Evolutionary conservation across 164 flowering plant species (phyloP).

Genomic region (Aristolochia contorta): DNA sequence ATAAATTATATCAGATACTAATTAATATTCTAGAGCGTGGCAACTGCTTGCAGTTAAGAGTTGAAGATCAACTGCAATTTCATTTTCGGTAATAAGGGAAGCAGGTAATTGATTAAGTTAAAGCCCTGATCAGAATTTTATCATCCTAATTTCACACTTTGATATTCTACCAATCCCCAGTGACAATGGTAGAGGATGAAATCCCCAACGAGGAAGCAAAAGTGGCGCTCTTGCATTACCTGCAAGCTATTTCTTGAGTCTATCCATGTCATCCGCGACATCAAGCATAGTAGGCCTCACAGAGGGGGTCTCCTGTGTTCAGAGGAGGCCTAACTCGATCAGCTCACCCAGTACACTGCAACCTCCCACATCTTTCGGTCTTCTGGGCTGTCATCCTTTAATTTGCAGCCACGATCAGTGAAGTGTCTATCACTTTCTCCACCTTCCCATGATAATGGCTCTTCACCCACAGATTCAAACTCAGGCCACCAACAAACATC

Average conservation of each 20-base stretch:
- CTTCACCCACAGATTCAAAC: conserved; percentile 23
- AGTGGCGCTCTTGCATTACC: conserved; percentile 21
- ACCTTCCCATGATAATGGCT: conserved; percentile 17
- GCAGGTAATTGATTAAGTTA: no score
- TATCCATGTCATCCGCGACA: conserved; percentile 25
- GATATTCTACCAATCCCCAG: conserved; percentile 1
- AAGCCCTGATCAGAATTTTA: no score
- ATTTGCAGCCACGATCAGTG: conserved; percentile 14
- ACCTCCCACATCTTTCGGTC: conserved; percentile 21
- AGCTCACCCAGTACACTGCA: conserved; percentile 14
- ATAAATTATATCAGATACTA: no score
- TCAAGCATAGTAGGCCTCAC: conserved; percentile 26
- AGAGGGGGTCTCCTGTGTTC: conserved; percentile 25
- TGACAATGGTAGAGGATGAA: conserved; percentile 13
- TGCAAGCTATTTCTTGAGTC: conserved; percentile 22
- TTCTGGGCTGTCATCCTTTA: conserved; percentile 12
- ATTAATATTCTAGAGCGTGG: no score
- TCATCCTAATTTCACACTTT: background rate
- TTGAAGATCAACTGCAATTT: no score
- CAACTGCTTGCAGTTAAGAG: no score
- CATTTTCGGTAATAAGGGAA: no score
- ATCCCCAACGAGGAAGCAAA: conserved; percentile 21
- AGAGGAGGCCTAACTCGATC: conserved; percentile 24
- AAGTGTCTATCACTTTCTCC: conserved; percentile 27
- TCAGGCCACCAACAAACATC: conserved; percentile 17